Percentiles rank a stretch among this genome's conserved stretches.
phyloP scores from a whole-genome alignment of 2,329 filamentous ascomycete genomes.

The Calonectria ilicicola region DNA sequence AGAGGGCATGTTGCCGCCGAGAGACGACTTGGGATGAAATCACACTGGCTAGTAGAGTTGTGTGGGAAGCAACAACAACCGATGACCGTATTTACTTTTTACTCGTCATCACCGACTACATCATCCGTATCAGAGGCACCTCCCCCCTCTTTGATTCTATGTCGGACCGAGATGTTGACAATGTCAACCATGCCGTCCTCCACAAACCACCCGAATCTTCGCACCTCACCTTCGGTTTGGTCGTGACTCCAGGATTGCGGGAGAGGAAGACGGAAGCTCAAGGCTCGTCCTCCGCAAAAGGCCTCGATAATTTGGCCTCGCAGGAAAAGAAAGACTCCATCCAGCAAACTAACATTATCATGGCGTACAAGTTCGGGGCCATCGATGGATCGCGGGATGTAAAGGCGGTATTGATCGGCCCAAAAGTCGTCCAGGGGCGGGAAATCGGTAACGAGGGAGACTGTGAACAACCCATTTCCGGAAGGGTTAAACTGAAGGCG shows the following conservation, averaged over 20 bases:
- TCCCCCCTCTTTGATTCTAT: constrained; percentile 27
- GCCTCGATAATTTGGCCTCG: constrained; percentile 43
- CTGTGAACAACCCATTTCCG: constrained; percentile 37
- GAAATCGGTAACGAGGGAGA: constrained; percentile 45
- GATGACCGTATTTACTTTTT: neutral
- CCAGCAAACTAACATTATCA: constrained; percentile 41
- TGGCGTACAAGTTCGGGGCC: constrained; percentile 51
- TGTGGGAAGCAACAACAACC: neutral
- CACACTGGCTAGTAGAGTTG: neutral
- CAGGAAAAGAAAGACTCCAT: constrained; percentile 41
- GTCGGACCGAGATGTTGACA: constrained; percentile 40
- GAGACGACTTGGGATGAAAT: constrained; percentile 38
- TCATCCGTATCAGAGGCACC: constrained; percentile 32
- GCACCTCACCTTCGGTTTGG: constrained; percentile 25
- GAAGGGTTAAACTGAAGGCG: constrained; percentile 40
- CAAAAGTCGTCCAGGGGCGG: constrained; percentile 52
- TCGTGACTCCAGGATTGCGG: constrained; percentile 22
- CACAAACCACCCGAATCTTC: constrained; percentile 46
- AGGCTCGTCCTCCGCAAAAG: constrained; percentile 45
- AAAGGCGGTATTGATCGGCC: constrained; percentile 50
- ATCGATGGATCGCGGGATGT: constrained; percentile 47
- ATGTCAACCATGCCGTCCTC: constrained; percentile 45
- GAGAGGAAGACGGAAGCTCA: constrained; percentile 45
- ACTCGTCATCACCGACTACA: constrained; percentile 33
- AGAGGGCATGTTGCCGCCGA: constrained; percentile 36